Evolutionary conservation across 352 stramenopile species (phyloP), one percentile per base, ranked within the genome.

Genomic region (Globisporangium takayamanum): DNA sequence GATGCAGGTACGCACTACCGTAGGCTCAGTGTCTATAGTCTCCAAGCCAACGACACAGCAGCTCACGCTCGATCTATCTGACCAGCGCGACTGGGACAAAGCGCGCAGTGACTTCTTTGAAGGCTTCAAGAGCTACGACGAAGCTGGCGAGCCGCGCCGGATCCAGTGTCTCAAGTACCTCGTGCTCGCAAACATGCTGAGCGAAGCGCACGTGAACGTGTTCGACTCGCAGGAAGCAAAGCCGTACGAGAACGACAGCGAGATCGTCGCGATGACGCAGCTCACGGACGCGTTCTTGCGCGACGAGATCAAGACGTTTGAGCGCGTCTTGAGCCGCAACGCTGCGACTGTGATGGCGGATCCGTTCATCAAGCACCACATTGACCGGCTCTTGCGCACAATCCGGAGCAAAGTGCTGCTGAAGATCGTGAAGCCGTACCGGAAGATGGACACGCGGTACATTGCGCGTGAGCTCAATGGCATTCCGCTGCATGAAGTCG

Each of bases 111-210:
- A 96, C 26, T 98, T 98, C 53, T 98, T 98, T 60, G 89, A 97
- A 53, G 92, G 89, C 11, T 98, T 98, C 70, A 98, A 98, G 67
- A 96, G 83, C 60, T 98, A 97, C 65, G 94, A 98, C 68, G 94
- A 98, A 70, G 94, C 94, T n/a, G 94, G 94, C 37, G 94, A 98
- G 73, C 76, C 80, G 22, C 79, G 80, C 50, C 74, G 94, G 8
- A 73, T 98, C 39, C 85, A 96, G 59, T 97, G 89, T 70, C 73
- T 98, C 41, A 98, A 98, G 70, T 98, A 98, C 63, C 66, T 98
- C 16, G 92, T 98, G 25, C 76, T 98, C 57, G 92, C 92, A 33
- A 97, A 94, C 59, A 98, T 98, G 94, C 69, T 98, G 39, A 94
- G 94, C 63, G 89, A 95, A 49, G 96, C 87, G 4, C 90, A 94